Conservation (phyloP, 2,329 filamentous ascomycete species). For the Fusarium decemcellulare region DNA sequence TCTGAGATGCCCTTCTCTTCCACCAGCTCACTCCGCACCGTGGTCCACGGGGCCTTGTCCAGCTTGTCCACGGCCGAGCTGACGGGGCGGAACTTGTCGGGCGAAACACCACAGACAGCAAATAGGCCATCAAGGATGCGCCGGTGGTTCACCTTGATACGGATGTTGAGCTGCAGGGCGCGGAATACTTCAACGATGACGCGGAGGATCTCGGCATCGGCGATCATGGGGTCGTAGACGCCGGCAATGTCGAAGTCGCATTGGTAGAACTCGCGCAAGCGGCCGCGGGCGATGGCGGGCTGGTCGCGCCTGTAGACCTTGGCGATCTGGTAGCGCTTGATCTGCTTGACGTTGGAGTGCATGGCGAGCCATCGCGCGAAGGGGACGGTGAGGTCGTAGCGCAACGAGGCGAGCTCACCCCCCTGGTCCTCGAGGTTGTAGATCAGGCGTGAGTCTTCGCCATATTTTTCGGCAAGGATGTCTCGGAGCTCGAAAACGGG, state of each 20-base stretch:
- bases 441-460: constrained; percentile 92
- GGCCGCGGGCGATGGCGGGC: constrained; percentile 84
- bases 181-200: constrained; percentile 88
- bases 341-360: constrained; percentile 85
- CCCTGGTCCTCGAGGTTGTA: constrained; percentile 91
- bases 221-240: constrained; percentile 89
- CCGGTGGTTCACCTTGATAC: constrained; percentile 93
- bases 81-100: constrained; percentile 89
- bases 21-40: constrained; percentile 93
- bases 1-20: constrained; percentile 87
- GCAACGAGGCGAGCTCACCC: constrained; percentile 80
- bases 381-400: constrained; percentile 90
- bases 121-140: constrained; percentile 96
- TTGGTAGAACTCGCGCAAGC: constrained; percentile 97
- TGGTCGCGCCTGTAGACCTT: constrained; percentile 76
- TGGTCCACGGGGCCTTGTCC: constrained; percentile 91
- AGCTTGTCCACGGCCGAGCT: constrained; percentile 96
- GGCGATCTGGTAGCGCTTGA: constrained; percentile 96
- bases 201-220: constrained; percentile 89
- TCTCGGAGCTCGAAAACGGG: constrained; percentile 89
- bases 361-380: constrained; percentile 95
- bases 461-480: constrained; percentile 90
- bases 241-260: constrained; percentile 98
- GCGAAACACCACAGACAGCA: constrained; percentile 88
- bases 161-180: constrained; percentile 69